A percentile compares a stretch with the other conserved stretches of the same genome.
Conservation (phyloP, 371 early-diverging fungal species). For the Mortierella sp. region DNA sequence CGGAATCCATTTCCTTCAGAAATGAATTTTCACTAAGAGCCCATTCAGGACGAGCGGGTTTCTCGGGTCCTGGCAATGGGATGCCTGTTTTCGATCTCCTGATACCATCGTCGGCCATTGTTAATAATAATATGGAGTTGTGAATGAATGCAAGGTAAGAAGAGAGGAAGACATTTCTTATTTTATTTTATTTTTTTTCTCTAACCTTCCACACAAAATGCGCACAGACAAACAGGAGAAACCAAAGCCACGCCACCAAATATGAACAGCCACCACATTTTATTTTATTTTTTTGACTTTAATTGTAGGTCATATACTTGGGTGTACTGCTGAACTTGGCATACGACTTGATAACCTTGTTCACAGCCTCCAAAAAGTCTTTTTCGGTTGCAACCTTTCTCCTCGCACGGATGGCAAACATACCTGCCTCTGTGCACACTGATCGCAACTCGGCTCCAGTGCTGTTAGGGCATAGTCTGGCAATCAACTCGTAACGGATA, state of each 20-base stretch:
- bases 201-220: slow-evolving; percentile 10
- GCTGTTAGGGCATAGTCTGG: slow-evolving; percentile 97
- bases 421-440: slow-evolving; percentile 99
- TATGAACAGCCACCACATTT: not conserved
- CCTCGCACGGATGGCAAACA: slow-evolving; percentile 99
- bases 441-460: slow-evolving; percentile 98
- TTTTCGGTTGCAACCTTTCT: slow-evolving; percentile 99
- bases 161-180: not conserved
- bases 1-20: slow-evolving; percentile 73
- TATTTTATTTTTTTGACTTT: not conserved
- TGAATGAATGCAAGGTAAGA: not conserved
- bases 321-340: slow-evolving; percentile 98
- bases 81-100: slow-evolving; percentile 42
- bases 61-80: slow-evolving; percentile 49
- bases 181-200: no score
- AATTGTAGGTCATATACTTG: slow-evolving; percentile 84
- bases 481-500: slow-evolving; percentile 98
- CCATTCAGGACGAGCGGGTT: slow-evolving; percentile 39
- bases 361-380: slow-evolving; percentile 99
- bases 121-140: not conserved
- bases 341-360: slow-evolving; percentile 99
- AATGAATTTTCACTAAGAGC: slow-evolving; percentile 58
- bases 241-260: slow-evolving; percentile 16
- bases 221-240: slow-evolving; percentile 1
- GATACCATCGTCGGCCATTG: slow-evolving; percentile 44